These are phyloP conservation scores for Globisporangium rhizosaccharum DNA, from an alignment of 352 stramenopile genomes.

Conservation along the genomic window DNA sequence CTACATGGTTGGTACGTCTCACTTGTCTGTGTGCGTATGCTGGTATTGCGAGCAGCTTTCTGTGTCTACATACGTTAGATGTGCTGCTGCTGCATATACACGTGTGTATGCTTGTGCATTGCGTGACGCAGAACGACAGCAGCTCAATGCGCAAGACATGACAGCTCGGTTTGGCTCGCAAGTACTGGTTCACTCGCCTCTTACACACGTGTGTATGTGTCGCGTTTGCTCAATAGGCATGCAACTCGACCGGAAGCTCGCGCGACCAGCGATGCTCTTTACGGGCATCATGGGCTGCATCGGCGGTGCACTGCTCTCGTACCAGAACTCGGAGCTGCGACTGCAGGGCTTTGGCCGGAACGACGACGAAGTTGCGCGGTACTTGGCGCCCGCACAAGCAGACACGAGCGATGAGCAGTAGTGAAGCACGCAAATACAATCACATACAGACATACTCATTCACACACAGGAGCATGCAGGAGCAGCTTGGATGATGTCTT, in stretches of 20 bases:
- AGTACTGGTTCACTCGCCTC: conserved; percentile 2
- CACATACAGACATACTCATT: background rate
- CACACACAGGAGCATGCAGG: background rate
- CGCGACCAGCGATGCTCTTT: conserved; percentile 67
- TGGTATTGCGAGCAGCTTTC: background rate
- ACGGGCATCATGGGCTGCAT: conserved; percentile 64
- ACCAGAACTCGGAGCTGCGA: conserved; percentile 76
- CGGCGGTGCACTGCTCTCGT: conserved; percentile 53
- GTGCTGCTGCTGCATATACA: background rate
- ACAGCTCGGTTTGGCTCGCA: no score
- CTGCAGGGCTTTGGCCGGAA: conserved; percentile 76
- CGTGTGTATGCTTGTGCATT: background rate
- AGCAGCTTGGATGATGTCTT: background rate
- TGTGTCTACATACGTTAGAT: background rate
- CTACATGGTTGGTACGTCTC: conserved; percentile 57
- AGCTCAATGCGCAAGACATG: no score
- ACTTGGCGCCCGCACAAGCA: conserved; percentile 15
- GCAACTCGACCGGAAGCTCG: conserved; percentile 56
- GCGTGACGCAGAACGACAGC: no score
- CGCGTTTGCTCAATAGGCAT: conserved; percentile 20
- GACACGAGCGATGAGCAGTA: background rate
- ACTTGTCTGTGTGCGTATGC: background rate
- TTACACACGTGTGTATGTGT: background rate
- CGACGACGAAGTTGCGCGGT: conserved; percentile 63
- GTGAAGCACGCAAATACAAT: background rate